phyloP scores from a whole-genome alignment of 176 grass and related monocot genomes.

The Oryza nivara region DNA sequence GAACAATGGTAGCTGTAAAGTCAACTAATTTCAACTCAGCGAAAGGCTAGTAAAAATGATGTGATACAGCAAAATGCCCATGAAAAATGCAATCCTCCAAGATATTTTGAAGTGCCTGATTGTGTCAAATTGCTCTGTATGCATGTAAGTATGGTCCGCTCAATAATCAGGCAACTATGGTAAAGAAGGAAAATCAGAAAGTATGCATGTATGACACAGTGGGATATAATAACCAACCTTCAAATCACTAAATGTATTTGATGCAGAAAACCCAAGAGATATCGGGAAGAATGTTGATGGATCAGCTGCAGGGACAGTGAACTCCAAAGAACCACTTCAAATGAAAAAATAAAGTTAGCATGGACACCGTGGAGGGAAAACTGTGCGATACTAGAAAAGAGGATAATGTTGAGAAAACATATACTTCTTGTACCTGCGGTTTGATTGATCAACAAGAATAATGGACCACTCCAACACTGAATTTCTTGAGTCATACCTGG shows the following conservation, averaged over 20 bases:
- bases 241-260: constrained; percentile 74
- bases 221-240: constrained; percentile 61
- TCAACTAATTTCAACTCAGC: neutral
- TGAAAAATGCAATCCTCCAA: constrained; percentile 12
- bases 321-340: constrained; percentile 90
- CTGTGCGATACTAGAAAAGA: neutral
- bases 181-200: neutral
- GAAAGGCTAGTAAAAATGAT: constrained; percentile 5
- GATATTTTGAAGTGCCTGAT: neutral
- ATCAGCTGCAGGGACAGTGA: constrained; percentile 72
- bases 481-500: constrained; percentile 83
- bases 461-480: constrained; percentile 82
- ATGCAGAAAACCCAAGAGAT: constrained; percentile 68
- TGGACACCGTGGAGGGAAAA: neutral
- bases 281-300: constrained; percentile 83
- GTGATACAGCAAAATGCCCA: constrained; percentile 5
- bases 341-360: constrained; percentile 33
- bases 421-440: constrained; percentile 61
- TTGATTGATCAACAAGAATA: constrained; percentile 86
- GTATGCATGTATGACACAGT: constrained; percentile 6
- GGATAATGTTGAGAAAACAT: neutral
- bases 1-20: neutral
- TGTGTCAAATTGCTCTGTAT: neutral
- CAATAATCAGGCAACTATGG: neutral
- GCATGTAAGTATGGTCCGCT: neutral